Evolutionary conservation across 2,329 filamentous ascomycete species (phyloP), one percentile per base, ranked within the genome.

Genomic region (Setomelanomma holmii): DNA sequence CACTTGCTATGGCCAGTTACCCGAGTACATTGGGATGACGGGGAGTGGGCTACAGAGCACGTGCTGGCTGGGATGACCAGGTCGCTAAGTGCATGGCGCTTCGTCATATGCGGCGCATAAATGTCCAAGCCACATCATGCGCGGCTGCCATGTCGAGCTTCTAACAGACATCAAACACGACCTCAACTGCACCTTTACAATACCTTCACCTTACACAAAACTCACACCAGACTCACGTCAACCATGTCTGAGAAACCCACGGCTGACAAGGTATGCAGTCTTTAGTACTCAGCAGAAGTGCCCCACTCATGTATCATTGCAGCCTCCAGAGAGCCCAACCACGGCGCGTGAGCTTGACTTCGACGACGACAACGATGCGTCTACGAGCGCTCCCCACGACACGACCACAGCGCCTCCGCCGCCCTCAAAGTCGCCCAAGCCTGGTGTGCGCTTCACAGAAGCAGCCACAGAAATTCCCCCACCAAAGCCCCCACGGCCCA

Each of bases 401-500:
- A 54, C 60, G 12, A 55, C 63, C 23, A 51, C 63, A 38, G 71
- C 76, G 41, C 64, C 78, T 14, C 72, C 72, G 6, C 77, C 67
- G 56, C 73, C 61, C 8, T 66, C 68, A 12, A 73, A 72, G 45
- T 76, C 61, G 40, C 72, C 68, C 59, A 80, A 74, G 63, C 78
- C 74, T 12, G 73, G 73, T 22, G 79, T 80, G 23, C 78, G 76
- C 59, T 81, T 80, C 67, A 75, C 75, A 38, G 77, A 80, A 16
- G 74, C 78, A 10, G 71, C 74, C 21, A 68, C 67, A 10, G 77
- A 80, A 55, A 72, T 88, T 20, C 92, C 92, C 11, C 83, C 89
- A 35, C 56, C 70, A 42, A 96, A 97, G 79, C 93, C 93, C 24
- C 92, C 92, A 27, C 86, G 93, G 53, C 93, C 93, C 40, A 69